phyloP scores from a whole-genome alignment of 2,329 filamentous ascomycete species.

The Emydomyces testavorans region DNA sequence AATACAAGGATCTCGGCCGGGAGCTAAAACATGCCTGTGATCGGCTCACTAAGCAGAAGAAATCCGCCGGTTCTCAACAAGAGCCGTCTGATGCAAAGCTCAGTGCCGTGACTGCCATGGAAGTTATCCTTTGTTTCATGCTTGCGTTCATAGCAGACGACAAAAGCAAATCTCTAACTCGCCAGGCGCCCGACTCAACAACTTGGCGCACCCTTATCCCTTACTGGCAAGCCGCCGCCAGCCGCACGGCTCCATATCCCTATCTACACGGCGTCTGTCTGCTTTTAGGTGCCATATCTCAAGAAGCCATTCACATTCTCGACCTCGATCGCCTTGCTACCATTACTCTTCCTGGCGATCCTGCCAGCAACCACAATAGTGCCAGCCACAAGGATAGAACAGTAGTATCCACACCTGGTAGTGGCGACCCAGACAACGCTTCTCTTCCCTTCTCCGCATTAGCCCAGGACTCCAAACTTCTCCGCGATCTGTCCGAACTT shows the following conservation, averaged over 20 bases:
- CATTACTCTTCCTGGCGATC: slow-evolving; percentile 31
- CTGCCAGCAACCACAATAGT: slow-evolving; percentile 27
- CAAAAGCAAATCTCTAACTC: slow-evolving; percentile 27
- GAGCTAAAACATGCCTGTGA: slow-evolving; percentile 38
- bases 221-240: slow-evolving; percentile 38
- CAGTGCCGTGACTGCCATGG: slow-evolving; percentile 32
- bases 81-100: slow-evolving; percentile 30
- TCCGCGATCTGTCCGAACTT: slow-evolving; percentile 32
- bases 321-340: slow-evolving; percentile 37
- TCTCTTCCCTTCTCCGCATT: slow-evolving; percentile 26
- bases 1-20: slow-evolving; percentile 34
- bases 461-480: slow-evolving; percentile 29
- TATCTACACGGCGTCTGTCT: slow-evolving; percentile 36
- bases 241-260: slow-evolving; percentile 29
- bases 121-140: slow-evolving; percentile 39
- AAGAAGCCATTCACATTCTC: slow-evolving; percentile 35
- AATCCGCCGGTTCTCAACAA: slow-evolving; percentile 15
- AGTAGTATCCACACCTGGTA: slow-evolving; percentile 34
- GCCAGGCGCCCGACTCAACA: slow-evolving; percentile 30
- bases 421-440: slow-evolving; percentile 20
- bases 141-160: slow-evolving; percentile 37
- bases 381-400: slow-evolving; percentile 31
- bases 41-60: slow-evolving; percentile 25
- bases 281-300: slow-evolving; percentile 38
- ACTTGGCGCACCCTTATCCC: slow-evolving; percentile 39